Percentiles rank a stretch among this genome's conserved stretches.
These are phyloP conservation scores for Alisma plantagoaquatica DNA, from an alignment of 106 monocot species.

Conservation along the genomic window DNA sequence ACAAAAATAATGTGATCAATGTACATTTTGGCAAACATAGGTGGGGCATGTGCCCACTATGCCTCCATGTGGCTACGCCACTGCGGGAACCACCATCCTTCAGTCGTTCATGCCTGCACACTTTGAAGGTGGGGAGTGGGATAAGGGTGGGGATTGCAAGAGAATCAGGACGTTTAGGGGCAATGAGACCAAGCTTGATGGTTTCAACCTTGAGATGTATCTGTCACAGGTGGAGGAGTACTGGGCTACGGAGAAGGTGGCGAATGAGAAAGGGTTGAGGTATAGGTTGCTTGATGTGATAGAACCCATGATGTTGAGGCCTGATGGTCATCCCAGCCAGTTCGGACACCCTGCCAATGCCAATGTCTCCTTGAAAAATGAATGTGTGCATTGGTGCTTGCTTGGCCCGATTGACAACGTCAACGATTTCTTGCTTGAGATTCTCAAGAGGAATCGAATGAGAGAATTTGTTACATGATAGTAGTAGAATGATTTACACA, in stretches of 20 bases:
- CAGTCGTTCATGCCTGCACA: slow-evolving; percentile 8
- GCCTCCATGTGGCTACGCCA: no score
- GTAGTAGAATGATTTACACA: no score
- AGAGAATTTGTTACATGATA: no score
- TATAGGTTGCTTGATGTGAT: slow-evolving; percentile 6
- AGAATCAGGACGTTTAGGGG: slow-evolving; percentile 6
- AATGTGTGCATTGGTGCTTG: slow-evolving; percentile 18
- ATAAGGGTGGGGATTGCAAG: slow-evolving; percentile 9
- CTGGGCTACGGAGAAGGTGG: slow-evolving; percentile 2
- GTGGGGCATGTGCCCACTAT: no score
- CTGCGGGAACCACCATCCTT: slow-evolving; percentile 12
- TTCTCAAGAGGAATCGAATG: slow-evolving; percentile 25
- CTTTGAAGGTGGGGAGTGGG: slow-evolving; percentile 14
- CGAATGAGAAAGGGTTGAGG: not conserved
- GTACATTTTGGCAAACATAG: no score
- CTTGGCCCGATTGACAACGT: slow-evolving; percentile 3
- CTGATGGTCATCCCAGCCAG: slow-evolving; percentile 11
- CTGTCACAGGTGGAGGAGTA: slow-evolving; percentile 16
- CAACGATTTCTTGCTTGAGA: slow-evolving; percentile 12
- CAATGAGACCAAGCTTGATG: slow-evolving; percentile 6
- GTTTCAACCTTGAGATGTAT: slow-evolving; percentile 5
- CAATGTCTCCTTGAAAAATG: not conserved
- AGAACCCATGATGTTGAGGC: slow-evolving; percentile 6
- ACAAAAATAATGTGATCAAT: no score
- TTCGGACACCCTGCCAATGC: slow-evolving; percentile 4